Conservation (phyloP, 2,329 filamentous ascomycete species). For the Phialocephala sp. region DNA sequence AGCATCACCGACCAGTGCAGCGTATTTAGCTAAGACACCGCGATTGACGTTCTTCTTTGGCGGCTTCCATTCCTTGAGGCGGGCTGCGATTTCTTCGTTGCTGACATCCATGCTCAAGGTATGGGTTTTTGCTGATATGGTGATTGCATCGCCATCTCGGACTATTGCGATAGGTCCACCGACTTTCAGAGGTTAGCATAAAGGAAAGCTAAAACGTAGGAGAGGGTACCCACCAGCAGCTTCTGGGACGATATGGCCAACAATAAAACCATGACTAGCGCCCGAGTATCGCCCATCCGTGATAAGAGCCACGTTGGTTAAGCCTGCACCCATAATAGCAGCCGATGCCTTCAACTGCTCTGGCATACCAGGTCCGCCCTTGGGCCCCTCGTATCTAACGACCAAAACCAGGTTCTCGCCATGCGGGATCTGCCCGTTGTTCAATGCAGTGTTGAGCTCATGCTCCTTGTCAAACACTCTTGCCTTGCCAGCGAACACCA, state of each 20-base stretch:
- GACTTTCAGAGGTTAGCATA: slow-evolving; percentile 46
- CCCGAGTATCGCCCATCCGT: slow-evolving; percentile 92
- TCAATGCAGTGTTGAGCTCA: slow-evolving; percentile 76
- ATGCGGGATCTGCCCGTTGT: slow-evolving; percentile 68
- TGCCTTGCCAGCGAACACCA: slow-evolving; percentile 79
- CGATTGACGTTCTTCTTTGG: slow-evolving; percentile 77
- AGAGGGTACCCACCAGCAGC: slow-evolving; percentile 58
- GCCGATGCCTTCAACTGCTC: slow-evolving; percentile 89
- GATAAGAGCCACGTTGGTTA: slow-evolving; percentile 87
- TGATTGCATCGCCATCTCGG: slow-evolving; percentile 78
- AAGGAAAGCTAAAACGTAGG: background rate
- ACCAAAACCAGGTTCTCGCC: slow-evolving; percentile 86
- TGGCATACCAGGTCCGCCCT: slow-evolving; percentile 94
- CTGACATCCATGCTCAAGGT: slow-evolving; percentile 69
- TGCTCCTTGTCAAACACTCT: slow-evolving; percentile 87
- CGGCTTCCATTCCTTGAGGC: slow-evolving; percentile 71
- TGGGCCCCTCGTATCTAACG: slow-evolving; percentile 92
- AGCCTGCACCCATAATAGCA: slow-evolving; percentile 88
- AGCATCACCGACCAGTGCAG: slow-evolving; percentile 84
- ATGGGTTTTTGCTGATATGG: slow-evolving; percentile 84
- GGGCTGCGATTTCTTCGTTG: slow-evolving; percentile 69
- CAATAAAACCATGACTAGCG: slow-evolving; percentile 89
- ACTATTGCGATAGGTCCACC: slow-evolving; percentile 90
- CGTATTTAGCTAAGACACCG: slow-evolving; percentile 90
- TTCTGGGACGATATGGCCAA: slow-evolving; percentile 91